A percentile compares a stretch with the other conserved stretches of the same genome.
phyloP scores from a whole-genome alignment of 2,329 filamentous ascomycete genomes.

The Eutypa lata region DNA sequence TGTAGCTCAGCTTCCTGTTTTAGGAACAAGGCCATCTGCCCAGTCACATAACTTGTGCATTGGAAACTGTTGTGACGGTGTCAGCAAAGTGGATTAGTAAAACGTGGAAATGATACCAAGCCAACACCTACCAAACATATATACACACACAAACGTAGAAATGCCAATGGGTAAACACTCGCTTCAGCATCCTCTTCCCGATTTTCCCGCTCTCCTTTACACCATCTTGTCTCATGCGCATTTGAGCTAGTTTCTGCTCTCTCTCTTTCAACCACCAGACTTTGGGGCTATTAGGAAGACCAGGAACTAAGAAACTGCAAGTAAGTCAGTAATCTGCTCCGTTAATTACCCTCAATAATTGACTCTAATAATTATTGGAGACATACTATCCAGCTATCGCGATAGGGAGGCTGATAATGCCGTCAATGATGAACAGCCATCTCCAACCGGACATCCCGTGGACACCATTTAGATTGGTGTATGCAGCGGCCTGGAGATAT shows the following conservation, averaged over 20 bases:
- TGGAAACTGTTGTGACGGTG: slow-evolving; percentile 5
- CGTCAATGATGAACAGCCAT: slow-evolving; percentile 48
- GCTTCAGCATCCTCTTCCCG: slow-evolving; percentile 21
- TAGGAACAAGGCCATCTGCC: slow-evolving; percentile 17
- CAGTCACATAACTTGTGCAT: slow-evolving; percentile 11
- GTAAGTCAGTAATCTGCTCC: too few relatives aligned
- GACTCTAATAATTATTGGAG: background rate
- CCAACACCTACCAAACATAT: slow-evolving; percentile 17
- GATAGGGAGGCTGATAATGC: slow-evolving; percentile 48
- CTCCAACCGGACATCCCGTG: slow-evolving; percentile 43
- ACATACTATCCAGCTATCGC: slow-evolving; percentile 39
- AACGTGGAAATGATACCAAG: too few relatives aligned
- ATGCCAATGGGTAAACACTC: slow-evolving; percentile 25
- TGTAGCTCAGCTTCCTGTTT: slow-evolving; percentile 9
- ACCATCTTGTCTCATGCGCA: slow-evolving; percentile 22
- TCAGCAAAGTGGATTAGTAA: background rate
- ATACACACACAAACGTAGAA: slow-evolving; percentile 22
- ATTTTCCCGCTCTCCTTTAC: slow-evolving; percentile 14
- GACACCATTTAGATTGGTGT: slow-evolving; percentile 45
- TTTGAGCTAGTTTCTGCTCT: slow-evolving; percentile 30
- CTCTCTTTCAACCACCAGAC: slow-evolving; percentile 28
- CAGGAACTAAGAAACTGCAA: slow-evolving; percentile 36
- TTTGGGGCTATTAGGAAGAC: slow-evolving; percentile 32
- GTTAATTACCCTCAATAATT: background rate
- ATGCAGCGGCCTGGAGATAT: slow-evolving; percentile 48